Conservation (phyloP, 208 protist genomes). For the Novymonas esmeraldas region DNA sequence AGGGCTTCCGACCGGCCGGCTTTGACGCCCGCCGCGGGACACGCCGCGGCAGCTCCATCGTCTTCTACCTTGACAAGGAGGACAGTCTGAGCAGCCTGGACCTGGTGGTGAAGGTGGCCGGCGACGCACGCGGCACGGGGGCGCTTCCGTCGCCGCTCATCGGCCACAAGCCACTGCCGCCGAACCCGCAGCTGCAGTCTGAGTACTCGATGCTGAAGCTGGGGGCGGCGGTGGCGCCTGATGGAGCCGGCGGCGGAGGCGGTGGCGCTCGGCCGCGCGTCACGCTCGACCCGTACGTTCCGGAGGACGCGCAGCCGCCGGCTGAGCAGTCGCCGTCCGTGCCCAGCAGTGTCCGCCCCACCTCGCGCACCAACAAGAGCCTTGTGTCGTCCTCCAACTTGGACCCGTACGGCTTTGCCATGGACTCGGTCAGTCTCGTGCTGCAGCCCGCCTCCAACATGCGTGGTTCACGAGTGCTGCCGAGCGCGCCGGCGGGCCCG, state of each 20-base stretch:
- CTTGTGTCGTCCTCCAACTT: conserved; percentile 1
- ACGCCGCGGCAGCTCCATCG: conserved; percentile 35
- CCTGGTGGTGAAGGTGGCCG: conserved; percentile 14
- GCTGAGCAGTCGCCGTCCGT: neutral
- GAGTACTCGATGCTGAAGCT: conserved; percentile 15
- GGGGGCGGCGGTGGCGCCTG: neutral
- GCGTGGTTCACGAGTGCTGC: neutral
- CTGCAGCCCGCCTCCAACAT: neutral
- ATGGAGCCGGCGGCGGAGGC: neutral
- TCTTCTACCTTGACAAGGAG: conserved; percentile 40
- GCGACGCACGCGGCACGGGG: neutral
- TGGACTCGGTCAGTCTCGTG: conserved; percentile 7
- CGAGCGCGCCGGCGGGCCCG: neutral
- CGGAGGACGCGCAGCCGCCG: neutral
- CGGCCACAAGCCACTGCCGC: neutral
- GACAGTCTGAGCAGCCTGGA: conserved; percentile 41
- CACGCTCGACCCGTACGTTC: conserved; percentile 23
- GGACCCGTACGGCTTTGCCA: conserved; percentile 25
- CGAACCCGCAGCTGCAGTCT: conserved; percentile 2
- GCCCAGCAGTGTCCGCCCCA: neutral
- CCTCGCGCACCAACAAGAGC: conserved; percentile 7
- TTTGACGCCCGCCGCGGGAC: conserved; percentile 29
- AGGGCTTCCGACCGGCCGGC: conserved; percentile 46
- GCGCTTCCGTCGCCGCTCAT: neutral
- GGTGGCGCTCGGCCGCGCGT: conserved; percentile 17